Evolutionary conservation across 768 basidiomycete species (phyloP).

Genomic region (Podaxis carcinomalis): DNA sequence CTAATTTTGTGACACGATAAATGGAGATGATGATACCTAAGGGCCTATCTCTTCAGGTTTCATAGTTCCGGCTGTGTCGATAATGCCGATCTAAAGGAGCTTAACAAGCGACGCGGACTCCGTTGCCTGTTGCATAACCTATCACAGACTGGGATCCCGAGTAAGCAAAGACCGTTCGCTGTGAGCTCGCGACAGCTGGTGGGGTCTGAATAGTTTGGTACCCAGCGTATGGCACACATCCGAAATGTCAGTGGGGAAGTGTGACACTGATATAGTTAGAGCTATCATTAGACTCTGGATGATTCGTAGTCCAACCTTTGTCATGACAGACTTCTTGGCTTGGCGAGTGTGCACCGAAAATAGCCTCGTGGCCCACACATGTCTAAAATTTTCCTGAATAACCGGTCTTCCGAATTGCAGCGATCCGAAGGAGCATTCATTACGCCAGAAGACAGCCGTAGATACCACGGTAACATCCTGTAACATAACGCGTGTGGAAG

Average conservation of each 20-base stretch:
- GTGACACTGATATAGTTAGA: background rate
- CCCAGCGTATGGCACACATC: background rate
- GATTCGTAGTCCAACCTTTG: background rate
- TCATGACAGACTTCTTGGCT: constrained; percentile 3
- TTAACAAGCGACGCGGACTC: background rate
- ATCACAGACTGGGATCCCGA: background rate
- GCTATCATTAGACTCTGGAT: background rate
- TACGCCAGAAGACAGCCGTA: background rate
- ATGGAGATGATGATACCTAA: constrained; percentile 3
- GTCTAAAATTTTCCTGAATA: background rate
- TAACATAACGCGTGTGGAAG: background rate
- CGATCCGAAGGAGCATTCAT: background rate
- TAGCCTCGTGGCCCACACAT: background rate
- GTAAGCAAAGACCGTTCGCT: background rate
- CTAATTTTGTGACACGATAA: constrained; percentile 1
- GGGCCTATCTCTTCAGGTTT: background rate
- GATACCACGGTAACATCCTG: background rate
- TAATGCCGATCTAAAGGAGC: background rate
- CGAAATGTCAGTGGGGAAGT: background rate
- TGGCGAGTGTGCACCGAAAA: background rate
- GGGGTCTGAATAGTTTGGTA: background rate
- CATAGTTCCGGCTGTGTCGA: background rate
- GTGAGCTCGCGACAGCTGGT: background rate
- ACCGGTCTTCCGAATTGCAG: background rate
- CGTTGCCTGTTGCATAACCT: background rate